These are phyloP conservation scores for Ricinus communis DNA, from an alignment of 345 rosid genomes.

Conservation along the genomic window DNA sequence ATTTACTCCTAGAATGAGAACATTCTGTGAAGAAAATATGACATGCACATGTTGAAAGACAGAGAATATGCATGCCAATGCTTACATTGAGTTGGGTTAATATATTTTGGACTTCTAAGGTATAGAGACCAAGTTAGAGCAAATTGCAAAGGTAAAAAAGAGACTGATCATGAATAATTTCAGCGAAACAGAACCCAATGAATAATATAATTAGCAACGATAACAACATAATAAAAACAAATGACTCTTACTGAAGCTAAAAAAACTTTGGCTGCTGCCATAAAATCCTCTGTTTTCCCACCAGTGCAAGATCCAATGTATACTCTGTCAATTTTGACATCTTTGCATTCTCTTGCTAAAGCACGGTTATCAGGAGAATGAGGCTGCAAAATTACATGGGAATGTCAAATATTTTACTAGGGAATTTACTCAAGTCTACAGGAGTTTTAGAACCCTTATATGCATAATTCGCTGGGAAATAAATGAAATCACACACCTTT, in stretches of 20 bases:
- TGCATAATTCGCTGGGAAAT: too few species aligned
- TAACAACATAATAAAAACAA: not conserved
- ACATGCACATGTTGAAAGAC: too few species aligned
- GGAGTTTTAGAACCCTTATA: not conserved
- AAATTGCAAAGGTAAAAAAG: too few species aligned
- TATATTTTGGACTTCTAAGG: too few species aligned
- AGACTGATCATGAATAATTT: too few species aligned
- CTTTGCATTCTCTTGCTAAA: slow-evolving; percentile 97
- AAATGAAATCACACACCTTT: slow-evolving; percentile 52
- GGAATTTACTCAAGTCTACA: not conserved
- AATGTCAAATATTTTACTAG: not conserved
- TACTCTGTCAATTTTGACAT: slow-evolving; percentile 96
- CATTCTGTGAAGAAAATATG: too few species aligned
- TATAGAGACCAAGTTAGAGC: too few species aligned
- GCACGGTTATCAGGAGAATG: slow-evolving; percentile 98
- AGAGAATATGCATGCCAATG: too few species aligned
- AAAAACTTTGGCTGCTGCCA: slow-evolving; percentile 92
- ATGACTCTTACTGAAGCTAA: slow-evolving; percentile 63
- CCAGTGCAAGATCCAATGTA: slow-evolving; percentile 99
- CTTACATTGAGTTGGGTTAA: too few species aligned
- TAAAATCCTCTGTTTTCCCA: slow-evolving; percentile 90
- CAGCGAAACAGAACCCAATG: too few species aligned
- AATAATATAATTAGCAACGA: too few species aligned
- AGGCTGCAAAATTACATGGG: slow-evolving; percentile 56
- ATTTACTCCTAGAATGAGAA: too few species aligned